Conservation (phyloP, 257 asterid genomes). For the Lycium barbarum region DNA sequence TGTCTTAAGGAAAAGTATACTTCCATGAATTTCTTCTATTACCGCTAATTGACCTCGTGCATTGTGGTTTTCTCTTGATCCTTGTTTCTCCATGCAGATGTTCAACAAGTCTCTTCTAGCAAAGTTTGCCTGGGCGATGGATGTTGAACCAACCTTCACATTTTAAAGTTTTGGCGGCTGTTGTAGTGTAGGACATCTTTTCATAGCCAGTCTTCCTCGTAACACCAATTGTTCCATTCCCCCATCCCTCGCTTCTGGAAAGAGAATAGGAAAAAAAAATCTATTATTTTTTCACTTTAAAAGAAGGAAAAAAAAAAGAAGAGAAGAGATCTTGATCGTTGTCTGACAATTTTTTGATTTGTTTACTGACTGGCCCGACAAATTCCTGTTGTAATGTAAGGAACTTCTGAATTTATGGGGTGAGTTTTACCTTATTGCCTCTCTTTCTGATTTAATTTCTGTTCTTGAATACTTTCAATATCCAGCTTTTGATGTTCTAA, state of each 20-base stretch:
- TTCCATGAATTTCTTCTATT: slow-evolving; percentile 2
- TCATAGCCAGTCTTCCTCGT: slow-evolving; percentile 6
- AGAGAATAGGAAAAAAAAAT: slow-evolving; percentile 20
- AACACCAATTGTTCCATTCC: slow-evolving; percentile 1
- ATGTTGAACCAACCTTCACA: slow-evolving; percentile 87
- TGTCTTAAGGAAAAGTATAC: neutral
- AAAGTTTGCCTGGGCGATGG: slow-evolving; percentile 98
- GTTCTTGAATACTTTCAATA: neutral
- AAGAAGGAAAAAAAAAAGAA: slow-evolving; percentile 19
- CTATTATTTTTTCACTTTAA: slow-evolving; percentile 23
- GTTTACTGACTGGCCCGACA: slow-evolving; percentile 22
- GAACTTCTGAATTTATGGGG: slow-evolving; percentile 26
- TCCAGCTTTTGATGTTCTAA: neutral
- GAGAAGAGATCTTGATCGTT: slow-evolving; percentile 26
- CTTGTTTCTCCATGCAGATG: slow-evolving; percentile 55
- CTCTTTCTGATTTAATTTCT: slow-evolving; percentile 14
- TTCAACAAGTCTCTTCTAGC: slow-evolving; percentile 94
- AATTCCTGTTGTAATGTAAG: slow-evolving; percentile 29
- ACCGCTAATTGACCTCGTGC: neutral
- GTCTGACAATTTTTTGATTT: slow-evolving; percentile 34
- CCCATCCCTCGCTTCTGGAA: slow-evolving; percentile 1
- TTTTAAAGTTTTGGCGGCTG: slow-evolving; percentile 52
- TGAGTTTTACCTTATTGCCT: slow-evolving; percentile 23
- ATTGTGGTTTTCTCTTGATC: neutral
- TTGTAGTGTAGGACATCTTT: slow-evolving; percentile 28